phyloP scores from a whole-genome alignment of 2,329 filamentous ascomycete genomes.

The Geosmithia morbida region DNA sequence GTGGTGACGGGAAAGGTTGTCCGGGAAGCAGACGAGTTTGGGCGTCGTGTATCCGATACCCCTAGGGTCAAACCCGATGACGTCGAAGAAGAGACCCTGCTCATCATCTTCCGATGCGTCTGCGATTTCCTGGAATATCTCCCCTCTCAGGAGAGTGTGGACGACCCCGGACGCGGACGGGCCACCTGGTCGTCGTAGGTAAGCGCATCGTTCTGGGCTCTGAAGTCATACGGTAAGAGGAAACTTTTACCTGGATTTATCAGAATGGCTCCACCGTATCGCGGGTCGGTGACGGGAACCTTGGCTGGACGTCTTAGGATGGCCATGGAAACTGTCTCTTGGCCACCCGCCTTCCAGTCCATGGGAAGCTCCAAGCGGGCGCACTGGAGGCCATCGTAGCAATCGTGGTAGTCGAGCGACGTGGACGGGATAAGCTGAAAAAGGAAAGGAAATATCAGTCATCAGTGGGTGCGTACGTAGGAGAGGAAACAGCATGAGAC shows the following conservation, averaged over 20 bases:
- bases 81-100: background rate
- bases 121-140: background rate
- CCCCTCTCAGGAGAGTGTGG: background rate
- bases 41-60: background rate
- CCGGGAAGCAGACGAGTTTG: background rate
- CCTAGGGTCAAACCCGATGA: background rate
- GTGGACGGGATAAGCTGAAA: constrained; percentile 14
- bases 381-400: constrained; percentile 22
- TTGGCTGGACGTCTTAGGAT: constrained; percentile 11
- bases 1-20: background rate
- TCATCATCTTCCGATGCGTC: background rate
- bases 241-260: background rate
- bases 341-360: constrained; percentile 17
- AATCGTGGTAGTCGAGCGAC: constrained; percentile 22
- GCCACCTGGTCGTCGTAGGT: too few relatives aligned
- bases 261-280: background rate
- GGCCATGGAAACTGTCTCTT: background rate
- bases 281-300: background rate
- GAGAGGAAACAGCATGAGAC: background rate
- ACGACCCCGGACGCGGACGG: background rate
- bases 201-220: too few relatives aligned
- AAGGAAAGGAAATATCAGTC: background rate
- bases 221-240: too few relatives aligned
- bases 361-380: constrained; percentile 27
- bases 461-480: background rate